Evolutionary conservation across 2,329 filamentous ascomycete genomes (phyloP).

Genomic region (Anthostomella pinea): DNA sequence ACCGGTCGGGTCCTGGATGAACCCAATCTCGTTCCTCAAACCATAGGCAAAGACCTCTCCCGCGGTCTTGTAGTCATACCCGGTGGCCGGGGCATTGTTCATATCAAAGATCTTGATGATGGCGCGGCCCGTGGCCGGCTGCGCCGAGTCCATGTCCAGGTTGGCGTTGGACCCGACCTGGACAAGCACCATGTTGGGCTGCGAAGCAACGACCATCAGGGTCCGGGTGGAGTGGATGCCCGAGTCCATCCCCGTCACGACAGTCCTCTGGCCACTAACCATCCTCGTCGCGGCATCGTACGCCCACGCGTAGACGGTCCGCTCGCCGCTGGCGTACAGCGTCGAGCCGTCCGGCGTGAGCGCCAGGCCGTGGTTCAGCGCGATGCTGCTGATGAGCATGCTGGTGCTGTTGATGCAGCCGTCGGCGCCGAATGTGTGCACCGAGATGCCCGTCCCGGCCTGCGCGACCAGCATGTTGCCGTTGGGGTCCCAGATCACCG

Average conservation of each 20-base stretch:
- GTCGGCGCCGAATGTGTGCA: slow-evolving; percentile 39
- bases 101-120: slow-evolving; percentile 44
- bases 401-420: slow-evolving; percentile 39
- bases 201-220: slow-evolving; percentile 33
- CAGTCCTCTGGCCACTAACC: slow-evolving; percentile 41
- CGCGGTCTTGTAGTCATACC: slow-evolving; percentile 38
- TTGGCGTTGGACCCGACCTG: slow-evolving; percentile 39
- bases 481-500: slow-evolving; percentile 34
- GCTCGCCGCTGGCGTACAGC: slow-evolving; percentile 39
- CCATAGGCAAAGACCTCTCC: slow-evolving; percentile 40
- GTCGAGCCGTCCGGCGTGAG: slow-evolving; percentile 39
- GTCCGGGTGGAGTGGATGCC: slow-evolving; percentile 40
- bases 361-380: slow-evolving; percentile 40
- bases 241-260: slow-evolving; percentile 38
- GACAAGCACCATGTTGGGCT: slow-evolving; percentile 38
- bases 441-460: slow-evolving; percentile 35
- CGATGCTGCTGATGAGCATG: slow-evolving; percentile 34
- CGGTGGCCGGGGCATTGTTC: slow-evolving; percentile 32
- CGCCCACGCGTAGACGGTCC: slow-evolving; percentile 51
- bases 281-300: slow-evolving; percentile 52
- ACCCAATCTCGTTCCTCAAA: slow-evolving; percentile 61
- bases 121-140: slow-evolving; percentile 34
- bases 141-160: slow-evolving; percentile 35
- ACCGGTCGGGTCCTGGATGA: slow-evolving; percentile 47
- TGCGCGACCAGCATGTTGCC: slow-evolving; percentile 40